phyloP scores from a whole-genome alignment of 192 early-diverging fungal species.

The Podochytrium sp. region DNA sequence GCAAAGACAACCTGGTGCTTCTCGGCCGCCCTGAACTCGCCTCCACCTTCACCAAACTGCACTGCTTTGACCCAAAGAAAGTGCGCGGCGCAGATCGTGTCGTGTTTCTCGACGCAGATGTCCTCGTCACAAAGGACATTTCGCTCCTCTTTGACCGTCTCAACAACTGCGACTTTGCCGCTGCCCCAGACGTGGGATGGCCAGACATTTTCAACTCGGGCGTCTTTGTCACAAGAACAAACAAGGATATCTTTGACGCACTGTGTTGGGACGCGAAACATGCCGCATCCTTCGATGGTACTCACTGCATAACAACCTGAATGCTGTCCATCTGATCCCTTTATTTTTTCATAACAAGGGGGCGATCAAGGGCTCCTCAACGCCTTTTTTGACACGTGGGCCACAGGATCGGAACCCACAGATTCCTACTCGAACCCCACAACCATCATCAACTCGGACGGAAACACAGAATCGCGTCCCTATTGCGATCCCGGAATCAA shows the following conservation, averaged over 20 bases:
- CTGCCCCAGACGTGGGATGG: conserved; percentile 92
- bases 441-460: no score
- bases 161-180: conserved; percentile 64
- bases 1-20: conserved; percentile 59
- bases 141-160: conserved; percentile 76
- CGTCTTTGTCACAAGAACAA: conserved; percentile 78
- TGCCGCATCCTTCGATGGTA: conserved; percentile 85
- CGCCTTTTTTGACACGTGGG: conserved; percentile 82
- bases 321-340: not conserved
- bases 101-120: conserved; percentile 90
- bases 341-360: conserved; percentile 46
- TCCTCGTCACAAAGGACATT: conserved; percentile 75
- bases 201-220: conserved; percentile 98
- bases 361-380: conserved; percentile 96
- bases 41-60: conserved; percentile 88
- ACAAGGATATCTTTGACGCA: conserved; percentile 52
- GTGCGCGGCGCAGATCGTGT: conserved; percentile 61
- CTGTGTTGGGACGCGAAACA: conserved; percentile 54
- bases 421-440: no score
- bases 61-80: conserved; percentile 72
- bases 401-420: conserved; percentile 32
- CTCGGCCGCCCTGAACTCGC: conserved; percentile 90
- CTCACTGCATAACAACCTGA: not conserved
- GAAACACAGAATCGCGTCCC: not conserved
- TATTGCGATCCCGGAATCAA: not conserved